Evolutionary conservation across 768 basidiomycete species (phyloP), one percentile per base, ranked within the genome.

Genomic region (Boletus pseudopeckii): DNA sequence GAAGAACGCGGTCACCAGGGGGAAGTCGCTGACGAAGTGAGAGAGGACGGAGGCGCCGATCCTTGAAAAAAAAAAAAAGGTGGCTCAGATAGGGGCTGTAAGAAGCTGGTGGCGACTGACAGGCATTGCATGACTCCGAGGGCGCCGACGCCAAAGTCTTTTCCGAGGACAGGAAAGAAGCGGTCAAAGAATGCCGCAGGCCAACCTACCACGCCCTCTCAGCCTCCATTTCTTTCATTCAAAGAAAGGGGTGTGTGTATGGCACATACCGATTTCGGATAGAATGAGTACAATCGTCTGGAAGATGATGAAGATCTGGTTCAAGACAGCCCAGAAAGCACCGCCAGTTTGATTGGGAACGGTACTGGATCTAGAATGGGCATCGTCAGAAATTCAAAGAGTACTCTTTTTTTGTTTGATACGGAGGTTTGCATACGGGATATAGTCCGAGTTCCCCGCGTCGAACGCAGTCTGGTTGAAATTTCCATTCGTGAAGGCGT

Each of bases 301-400:
- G 72, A 88, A 85, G 52, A 91, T 77, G 71, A 94, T 89, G 65
- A 96, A 79, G n/a, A 96, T 72, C 41, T 88, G 83, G 62, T 90
- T 86, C 53, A 94, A 78, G 42, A 94, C 82, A 3, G 91, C 87
- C 90, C 92, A 97, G 72, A 97, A 96, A 22, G 85, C 83, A 26
- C 94, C 94, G 7, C 91, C 94, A 43, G 92, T 77, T 69, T 96
- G 93, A 71, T 93, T 92, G 3, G 93, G 93, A n/a, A 97, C 90
- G 0, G 92, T 91, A 70, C 86, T 89, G 49, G 86, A 81, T 63
- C 78, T 82, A 32, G 20, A 49, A 51, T 32, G 40, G 20, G 3
- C 10, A 0, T 34, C 39, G 33, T 46, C 42, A 60, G 42, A 47
- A 46, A 33, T 24, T 7, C 10, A 37, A 17, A 5, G 13, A 20